Percentiles rank a stretch among this genome's conserved stretches.
Evolutionary conservation across 176 grass and related monocot species (phyloP).

Genomic region (Carex kokanica): DNA sequence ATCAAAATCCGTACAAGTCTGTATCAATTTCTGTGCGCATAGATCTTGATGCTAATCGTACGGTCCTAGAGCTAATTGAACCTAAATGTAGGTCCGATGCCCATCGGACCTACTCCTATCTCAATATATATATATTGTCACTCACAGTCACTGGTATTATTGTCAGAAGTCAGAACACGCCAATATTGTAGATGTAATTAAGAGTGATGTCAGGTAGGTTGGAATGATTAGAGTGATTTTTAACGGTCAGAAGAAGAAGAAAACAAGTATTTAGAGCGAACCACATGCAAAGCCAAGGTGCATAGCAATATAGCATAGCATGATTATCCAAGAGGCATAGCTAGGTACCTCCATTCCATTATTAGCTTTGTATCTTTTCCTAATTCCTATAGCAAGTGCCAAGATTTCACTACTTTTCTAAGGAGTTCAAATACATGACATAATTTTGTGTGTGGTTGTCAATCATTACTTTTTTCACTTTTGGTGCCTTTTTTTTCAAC

Average conservation of each 20-base stretch:
- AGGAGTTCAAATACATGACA: neutral
- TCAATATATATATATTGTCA: too few relatives aligned
- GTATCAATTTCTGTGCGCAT: too few relatives aligned
- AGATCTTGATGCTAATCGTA: too few relatives aligned
- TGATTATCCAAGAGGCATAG: slow-evolving; percentile 2
- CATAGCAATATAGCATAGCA: neutral
- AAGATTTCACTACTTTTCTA: neutral
- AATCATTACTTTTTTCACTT: neutral
- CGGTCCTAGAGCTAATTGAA: too few relatives aligned
- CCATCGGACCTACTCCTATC: too few relatives aligned
- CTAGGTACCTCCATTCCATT: slow-evolving; percentile 16
- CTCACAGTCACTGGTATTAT: too few relatives aligned
- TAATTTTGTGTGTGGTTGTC: neutral
- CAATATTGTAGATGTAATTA: neutral
- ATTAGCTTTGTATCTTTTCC: slow-evolving; percentile 7
- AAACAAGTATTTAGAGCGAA: slow-evolving; percentile 10
- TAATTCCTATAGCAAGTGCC: slow-evolving; percentile 2
- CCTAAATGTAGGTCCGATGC: too few relatives aligned
- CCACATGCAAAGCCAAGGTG: slow-evolving; percentile 14
- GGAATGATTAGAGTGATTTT: slow-evolving; percentile 18
- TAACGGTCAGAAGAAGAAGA: too few relatives aligned
- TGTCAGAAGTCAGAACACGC: neutral
- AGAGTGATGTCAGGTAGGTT: neutral
- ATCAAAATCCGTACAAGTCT: too few relatives aligned
- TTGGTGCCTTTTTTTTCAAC: neutral